phyloP scores from a whole-genome alignment of 2,329 filamentous ascomycete species.

The Hyphodiscus sp. region DNA sequence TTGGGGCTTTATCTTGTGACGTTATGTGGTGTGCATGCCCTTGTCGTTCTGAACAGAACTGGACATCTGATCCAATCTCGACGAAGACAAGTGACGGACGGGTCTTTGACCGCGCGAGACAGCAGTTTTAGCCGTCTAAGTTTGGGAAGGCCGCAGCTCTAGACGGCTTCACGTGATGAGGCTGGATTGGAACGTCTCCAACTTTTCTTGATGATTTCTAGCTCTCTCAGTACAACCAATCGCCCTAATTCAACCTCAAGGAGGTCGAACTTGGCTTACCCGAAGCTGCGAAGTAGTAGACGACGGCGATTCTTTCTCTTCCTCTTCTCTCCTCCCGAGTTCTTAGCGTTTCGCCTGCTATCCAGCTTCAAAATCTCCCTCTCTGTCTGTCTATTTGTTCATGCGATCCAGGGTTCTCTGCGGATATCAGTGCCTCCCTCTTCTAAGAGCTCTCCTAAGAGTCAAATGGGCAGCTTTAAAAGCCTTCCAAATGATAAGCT shows the following conservation, averaged over 20 bases:
- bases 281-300: background rate
- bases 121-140: background rate
- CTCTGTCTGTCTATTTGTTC: too few relatives aligned
- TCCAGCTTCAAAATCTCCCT: too few relatives aligned
- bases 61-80: conserved; percentile 1
- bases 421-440: too few relatives aligned
- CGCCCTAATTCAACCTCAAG: background rate
- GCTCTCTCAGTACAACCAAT: background rate
- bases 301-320: background rate
- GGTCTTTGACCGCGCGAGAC: too few relatives aligned
- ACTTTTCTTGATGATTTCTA: background rate
- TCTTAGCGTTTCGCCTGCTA: too few relatives aligned
- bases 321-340: too few relatives aligned
- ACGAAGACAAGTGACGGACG: background rate
- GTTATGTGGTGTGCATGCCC: background rate
- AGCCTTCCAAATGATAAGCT: too few relatives aligned
- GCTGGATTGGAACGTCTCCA: background rate
- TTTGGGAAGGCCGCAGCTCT: too few relatives aligned
- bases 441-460: too few relatives aligned
- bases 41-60: background rate
- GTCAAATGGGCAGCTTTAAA: too few relatives aligned
- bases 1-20: background rate
- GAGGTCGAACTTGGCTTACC: background rate
- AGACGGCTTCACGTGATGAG: background rate
- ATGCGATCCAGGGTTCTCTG: too few relatives aligned